Conservation (phyloP, 352 stramenopile genomes). For the Globisporangium splendens region DNA sequence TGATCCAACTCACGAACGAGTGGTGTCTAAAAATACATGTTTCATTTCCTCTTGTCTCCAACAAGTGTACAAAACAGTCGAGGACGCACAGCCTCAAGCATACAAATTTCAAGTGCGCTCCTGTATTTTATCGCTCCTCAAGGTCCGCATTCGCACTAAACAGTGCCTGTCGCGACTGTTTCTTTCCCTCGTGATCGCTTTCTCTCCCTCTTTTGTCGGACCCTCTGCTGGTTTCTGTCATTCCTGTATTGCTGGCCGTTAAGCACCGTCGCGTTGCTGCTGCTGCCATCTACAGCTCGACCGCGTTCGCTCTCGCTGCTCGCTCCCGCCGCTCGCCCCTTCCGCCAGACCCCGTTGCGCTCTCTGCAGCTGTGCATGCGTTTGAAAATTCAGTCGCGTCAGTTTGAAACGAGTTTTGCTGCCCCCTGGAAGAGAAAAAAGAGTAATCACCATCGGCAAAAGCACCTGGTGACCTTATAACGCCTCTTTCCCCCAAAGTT, state of each 20-base stretch:
- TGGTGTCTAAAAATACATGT: conserved; percentile 4
- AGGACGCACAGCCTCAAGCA: not conserved
- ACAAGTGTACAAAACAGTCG: not conserved
- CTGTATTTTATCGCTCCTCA: not conserved
- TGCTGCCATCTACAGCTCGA: not conserved
- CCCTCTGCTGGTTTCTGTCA: not conserved
- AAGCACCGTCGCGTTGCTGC: conserved; percentile 2
- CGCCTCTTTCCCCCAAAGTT: conserved; percentile 1
- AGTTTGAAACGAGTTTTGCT: conserved; percentile 71
- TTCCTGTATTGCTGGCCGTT: conserved; percentile 3
- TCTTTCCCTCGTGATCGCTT: not conserved
- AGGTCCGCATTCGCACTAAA: not conserved
- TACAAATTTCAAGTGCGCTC: not conserved
- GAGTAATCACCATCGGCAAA: conserved; percentile 21
- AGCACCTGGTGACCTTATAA: conserved; percentile 37
- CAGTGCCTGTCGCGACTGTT: not conserved
- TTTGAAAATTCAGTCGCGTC: conserved; percentile 78
- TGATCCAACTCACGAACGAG: not conserved
- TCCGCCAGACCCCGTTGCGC: conserved; percentile 9
- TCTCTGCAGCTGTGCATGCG: conserved; percentile 75
- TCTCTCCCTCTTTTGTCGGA: not conserved
- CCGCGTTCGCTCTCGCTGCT: not conserved
- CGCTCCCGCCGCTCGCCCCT: not conserved
- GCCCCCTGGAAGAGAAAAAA: conserved; percentile 82
- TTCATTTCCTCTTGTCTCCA: not conserved